Percentiles rank a stretch among this genome's conserved stretches.
phyloP scores from a whole-genome alignment of 768 basidiomycete genomes.

The Strobilomyces confusus region DNA sequence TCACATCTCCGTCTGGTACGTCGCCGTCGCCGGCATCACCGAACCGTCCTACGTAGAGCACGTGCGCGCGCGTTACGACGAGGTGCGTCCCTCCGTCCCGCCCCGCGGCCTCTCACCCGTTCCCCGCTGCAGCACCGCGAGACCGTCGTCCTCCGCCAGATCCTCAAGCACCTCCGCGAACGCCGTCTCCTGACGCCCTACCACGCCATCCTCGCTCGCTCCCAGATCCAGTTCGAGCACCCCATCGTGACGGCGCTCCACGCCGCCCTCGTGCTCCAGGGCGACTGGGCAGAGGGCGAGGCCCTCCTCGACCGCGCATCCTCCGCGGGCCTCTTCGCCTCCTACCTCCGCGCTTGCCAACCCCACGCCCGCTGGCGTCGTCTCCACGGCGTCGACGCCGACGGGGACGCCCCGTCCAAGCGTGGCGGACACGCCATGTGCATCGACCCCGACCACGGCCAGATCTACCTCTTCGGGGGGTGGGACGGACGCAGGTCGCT shows the following conservation, averaged over 20 bases:
- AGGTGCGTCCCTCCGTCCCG: slow-evolving; percentile 40
- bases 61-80: slow-evolving; percentile 51
- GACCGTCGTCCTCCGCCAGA: slow-evolving; percentile 55
- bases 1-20: slow-evolving; percentile 78
- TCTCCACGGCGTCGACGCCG: slow-evolving; percentile 54
- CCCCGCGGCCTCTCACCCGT: too few relatives aligned
- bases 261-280: slow-evolving; percentile 59
- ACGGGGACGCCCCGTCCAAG: slow-evolving; percentile 58
- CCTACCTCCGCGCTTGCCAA: slow-evolving; percentile 50
- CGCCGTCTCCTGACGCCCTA: slow-evolving; percentile 67
- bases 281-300: slow-evolving; percentile 60
- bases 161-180: slow-evolving; percentile 59
- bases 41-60: slow-evolving; percentile 55
- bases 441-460: slow-evolving; percentile 56
- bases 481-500: slow-evolving; percentile 71
- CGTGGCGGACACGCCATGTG: slow-evolving; percentile 56
- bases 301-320: slow-evolving; percentile 46
- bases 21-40: slow-evolving; percentile 56
- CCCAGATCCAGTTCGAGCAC: slow-evolving; percentile 47
- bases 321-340: slow-evolving; percentile 55
- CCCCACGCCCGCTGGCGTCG: slow-evolving; percentile 61
- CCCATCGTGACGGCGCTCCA: slow-evolving; percentile 66
- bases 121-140: slow-evolving; percentile 53
- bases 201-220: slow-evolving; percentile 20
- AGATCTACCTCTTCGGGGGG: slow-evolving; percentile 76